phyloP scores from a whole-genome alignment of 805 yeast genomes.

The Sugiyamaella qingdaonensis region DNA sequence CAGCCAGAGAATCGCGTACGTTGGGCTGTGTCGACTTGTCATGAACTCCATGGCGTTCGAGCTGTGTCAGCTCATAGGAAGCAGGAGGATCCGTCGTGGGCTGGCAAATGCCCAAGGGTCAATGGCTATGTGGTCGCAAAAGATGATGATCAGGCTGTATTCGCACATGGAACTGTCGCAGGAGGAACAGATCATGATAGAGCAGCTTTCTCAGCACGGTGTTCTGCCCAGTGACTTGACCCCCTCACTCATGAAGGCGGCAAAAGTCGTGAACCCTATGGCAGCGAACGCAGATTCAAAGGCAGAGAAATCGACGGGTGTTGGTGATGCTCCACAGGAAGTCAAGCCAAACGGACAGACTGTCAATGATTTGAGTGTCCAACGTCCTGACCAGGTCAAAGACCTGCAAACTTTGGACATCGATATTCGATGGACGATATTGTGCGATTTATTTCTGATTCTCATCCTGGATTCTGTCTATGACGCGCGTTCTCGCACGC shows the following conservation, averaged over 20 bases:
- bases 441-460: slow-evolving; percentile 84
- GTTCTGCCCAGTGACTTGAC: slow-evolving; percentile 69
- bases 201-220: slow-evolving; percentile 78
- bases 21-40: slow-evolving; percentile 73
- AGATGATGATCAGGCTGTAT: slow-evolving; percentile 65
- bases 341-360: slow-evolving; percentile 7
- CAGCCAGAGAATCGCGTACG: slow-evolving; percentile 85
- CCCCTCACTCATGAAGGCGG: slow-evolving; percentile 51
- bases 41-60: slow-evolving; percentile 77
- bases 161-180: slow-evolving; percentile 71
- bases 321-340: slow-evolving; percentile 1
- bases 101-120: slow-evolving; percentile 68
- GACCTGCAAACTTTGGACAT: slow-evolving; percentile 42
- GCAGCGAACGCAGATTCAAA: slow-evolving; percentile 11
- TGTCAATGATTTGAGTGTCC: slow-evolving; percentile 14
- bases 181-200: slow-evolving; percentile 86
- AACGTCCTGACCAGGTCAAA: slow-evolving; percentile 24
- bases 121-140: slow-evolving; percentile 79
- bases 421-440: slow-evolving; percentile 88
- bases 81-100: slow-evolving; percentile 51
- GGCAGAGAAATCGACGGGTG: slow-evolving; percentile 2
- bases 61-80: slow-evolving; percentile 51
- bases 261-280: slow-evolving; percentile 50
- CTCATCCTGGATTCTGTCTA: slow-evolving; percentile 79
- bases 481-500: slow-evolving; percentile 81